These are phyloP conservation scores for Mycosphaerella sp. DNA, from an alignment of 2,329 filamentous ascomycete species.

Conservation along the genomic window DNA sequence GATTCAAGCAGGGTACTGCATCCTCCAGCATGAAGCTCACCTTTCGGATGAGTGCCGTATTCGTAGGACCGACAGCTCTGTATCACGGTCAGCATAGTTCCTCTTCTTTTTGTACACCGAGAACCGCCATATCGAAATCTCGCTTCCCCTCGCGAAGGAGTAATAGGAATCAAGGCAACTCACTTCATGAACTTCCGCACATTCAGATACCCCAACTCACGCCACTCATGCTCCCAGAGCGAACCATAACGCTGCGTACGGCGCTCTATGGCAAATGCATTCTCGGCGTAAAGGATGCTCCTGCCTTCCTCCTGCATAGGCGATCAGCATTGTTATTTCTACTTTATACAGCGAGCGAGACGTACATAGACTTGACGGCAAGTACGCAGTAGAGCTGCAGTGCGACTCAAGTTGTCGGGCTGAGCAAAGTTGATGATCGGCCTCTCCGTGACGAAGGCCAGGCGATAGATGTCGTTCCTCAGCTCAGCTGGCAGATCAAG, in stretches of 20 bases:
- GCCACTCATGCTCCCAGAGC: slow-evolving; percentile 40
- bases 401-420: slow-evolving; percentile 37
- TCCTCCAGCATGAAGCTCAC: slow-evolving; percentile 44
- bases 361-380: slow-evolving; percentile 38
- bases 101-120: neutral
- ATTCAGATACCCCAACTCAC: slow-evolving; percentile 30
- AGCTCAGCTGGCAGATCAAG: slow-evolving; percentile 40
- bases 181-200: slow-evolving; percentile 41
- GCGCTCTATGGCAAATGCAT: slow-evolving; percentile 43
- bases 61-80: slow-evolving; percentile 41
- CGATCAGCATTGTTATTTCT: slow-evolving; percentile 19
- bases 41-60: slow-evolving; percentile 43
- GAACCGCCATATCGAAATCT: neutral
- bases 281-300: slow-evolving; percentile 47
- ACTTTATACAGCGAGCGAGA: neutral
- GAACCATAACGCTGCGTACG: slow-evolving; percentile 32
- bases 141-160: neutral
- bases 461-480: slow-evolving; percentile 44
- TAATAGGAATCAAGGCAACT: neutral
- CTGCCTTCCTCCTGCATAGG: slow-evolving; percentile 38
- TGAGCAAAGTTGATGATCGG: slow-evolving; percentile 34
- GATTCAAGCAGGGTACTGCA: slow-evolving; percentile 39
- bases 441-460: slow-evolving; percentile 36
- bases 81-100: neutral
- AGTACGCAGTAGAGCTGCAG: slow-evolving; percentile 43